Base-by-base conservation (phyloP, 257 asterid species). In the Primulina eburnea region DNA sequence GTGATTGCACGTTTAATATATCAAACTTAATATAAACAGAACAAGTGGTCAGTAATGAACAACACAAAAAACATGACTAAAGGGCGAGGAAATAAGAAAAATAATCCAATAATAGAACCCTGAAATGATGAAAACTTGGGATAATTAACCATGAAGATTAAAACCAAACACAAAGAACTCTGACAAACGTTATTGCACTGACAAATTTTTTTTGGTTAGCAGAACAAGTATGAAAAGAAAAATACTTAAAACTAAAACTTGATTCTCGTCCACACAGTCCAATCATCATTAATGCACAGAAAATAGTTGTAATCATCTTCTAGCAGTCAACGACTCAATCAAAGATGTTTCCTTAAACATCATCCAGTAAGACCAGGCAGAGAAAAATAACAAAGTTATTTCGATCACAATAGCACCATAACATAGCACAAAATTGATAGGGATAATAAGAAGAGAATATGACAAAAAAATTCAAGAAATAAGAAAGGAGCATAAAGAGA, bases 1-100 rank as follows among this genome's bases (percentile, higher is more conserved):
- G 78, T 69, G 61, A 40, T 32, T 29, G 56, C 57, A 62, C 65
- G 64, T 71, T 38, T 53, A 53, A 33, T 32, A 57, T 35, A 75
- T 64, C 29, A 57, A 52, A 30, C 24, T 37, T 24, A 24, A 24
- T 24, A 24, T 1, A 24, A 24, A 24, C 26, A 65, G 50, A 60
- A 12, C 8, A 26, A 70, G 58, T 43, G 38, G 53, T 66, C 60
- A 65, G 56, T 29, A 62, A 63, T 73, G 67, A 28, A 76, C 43
- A 60, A 59, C 33, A 52, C 30, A 50, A 24, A 68, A 60, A 68
- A 26, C 59, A 64, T 20, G 32, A 72, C 58, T 52, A 40, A 18
- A 40, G 57, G 67, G 26, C 12, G 0, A 37, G 38, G 52, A 33
- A 1, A 24, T 9, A 66, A 69, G 30, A 24, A 24, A 24, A 24